Base-by-base conservation (phyloP, 768 basidiomycete species). In the Stropharia rugosoannulata region DNA sequence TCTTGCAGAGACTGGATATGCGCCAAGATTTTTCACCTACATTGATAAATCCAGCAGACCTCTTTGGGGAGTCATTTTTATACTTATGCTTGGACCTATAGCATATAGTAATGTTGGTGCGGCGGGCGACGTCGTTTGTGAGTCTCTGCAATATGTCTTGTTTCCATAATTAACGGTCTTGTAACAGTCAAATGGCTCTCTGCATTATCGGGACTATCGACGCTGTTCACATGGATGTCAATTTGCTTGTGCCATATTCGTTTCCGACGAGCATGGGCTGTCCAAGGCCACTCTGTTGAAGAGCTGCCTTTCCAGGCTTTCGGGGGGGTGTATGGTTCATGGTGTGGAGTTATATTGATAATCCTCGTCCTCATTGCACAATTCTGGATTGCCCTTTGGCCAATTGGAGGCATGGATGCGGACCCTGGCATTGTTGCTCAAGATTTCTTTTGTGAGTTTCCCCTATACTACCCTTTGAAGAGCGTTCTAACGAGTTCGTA, bases 221-320 rank as follows among this genome's bases (percentile, higher is more conserved):
- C 74, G 8, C 68, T 79, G 56, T 77, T 79, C 69, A 73, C 74
- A 0, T 79, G 78, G 78, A 53, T 73, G 37, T 64, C 78, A 3
- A 75, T 79, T 52, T 77, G 76, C 57, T 62, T 77, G 40, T 79
- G 77, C 74, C 77, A 78, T 57, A 76, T 79, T 38, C 76, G 77
- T 22, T 78, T 79, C 73, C 72, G 77, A 39, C 62, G 62, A 18
- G 77, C 77, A 3, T 79, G 77, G 77, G 54, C 64, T 18, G 65
- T 68, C 15, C 76, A 79, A 65, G 76, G 77, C 6, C 77, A 79
- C 60, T 75, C 74, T 0, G 1, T 74, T 25, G 76, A 77, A 43
- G 77, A 79, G 59, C 71, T 79, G 13, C 77, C 77, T 19, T 79
- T 73, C 72, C 64, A 63, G 38, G 76, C 77, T 12, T 53, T 79